Evolutionary conservation across 1,139 yeast species (phyloP).

Genomic region (Saccharomyces hybrid): DNA sequence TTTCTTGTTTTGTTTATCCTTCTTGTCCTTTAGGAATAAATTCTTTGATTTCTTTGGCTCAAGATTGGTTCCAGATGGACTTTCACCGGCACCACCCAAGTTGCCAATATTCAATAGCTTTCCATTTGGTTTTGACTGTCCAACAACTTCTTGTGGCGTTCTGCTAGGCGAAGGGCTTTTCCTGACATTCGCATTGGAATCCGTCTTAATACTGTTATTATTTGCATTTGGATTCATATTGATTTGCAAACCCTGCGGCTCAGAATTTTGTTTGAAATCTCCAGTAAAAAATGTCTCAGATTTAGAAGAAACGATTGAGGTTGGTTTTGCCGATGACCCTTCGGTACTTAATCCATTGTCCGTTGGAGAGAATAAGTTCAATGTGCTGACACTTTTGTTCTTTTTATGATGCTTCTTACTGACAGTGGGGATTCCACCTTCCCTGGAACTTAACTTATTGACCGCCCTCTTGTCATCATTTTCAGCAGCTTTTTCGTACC

Average conservation of each 20-base stretch:
- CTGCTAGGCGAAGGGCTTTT: background rate
- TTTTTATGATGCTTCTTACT: conserved; percentile 7
- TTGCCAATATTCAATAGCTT: background rate
- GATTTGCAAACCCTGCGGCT: background rate
- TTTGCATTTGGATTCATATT: background rate
- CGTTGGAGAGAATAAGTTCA: conserved; percentile 9
- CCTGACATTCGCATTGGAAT: background rate
- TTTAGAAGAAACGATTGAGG: background rate
- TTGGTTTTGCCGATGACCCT: background rate
- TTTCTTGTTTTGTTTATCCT: conserved; percentile 11
- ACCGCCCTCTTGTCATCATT: conserved; percentile 65
- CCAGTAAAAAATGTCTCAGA: background rate
- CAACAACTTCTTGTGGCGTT: background rate
- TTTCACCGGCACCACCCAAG: background rate
- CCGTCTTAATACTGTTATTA: background rate
- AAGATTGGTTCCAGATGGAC: conserved; percentile 1
- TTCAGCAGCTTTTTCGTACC: conserved; percentile 73
- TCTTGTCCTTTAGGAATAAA: conserved; percentile 2
- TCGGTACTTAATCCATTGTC: conserved; percentile 1
- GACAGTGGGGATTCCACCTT: background rate
- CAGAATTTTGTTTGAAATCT: background rate
- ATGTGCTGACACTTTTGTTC: conserved; percentile 9
- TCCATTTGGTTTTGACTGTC: background rate
- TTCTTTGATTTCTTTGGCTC: conserved; percentile 1
- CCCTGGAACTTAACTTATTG: conserved; percentile 17